Percentiles rank a stretch among this genome's conserved stretches.
phyloP scores from a whole-genome alignment of 345 rosid genomes.

The Salix viminalis region DNA sequence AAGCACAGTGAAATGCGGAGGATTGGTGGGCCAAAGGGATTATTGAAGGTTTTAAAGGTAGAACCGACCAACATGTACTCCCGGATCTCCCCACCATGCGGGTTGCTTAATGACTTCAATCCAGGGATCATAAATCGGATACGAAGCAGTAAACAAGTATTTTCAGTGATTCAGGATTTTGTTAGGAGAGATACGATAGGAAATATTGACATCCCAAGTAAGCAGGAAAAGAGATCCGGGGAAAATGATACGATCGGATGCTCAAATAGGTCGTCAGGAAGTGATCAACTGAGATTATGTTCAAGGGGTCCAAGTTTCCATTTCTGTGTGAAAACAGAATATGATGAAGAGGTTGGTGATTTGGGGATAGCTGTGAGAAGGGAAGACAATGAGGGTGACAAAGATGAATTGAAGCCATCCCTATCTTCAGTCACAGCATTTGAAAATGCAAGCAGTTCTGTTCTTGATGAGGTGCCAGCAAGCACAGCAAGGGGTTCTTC shows the following conservation, averaged over 20 bases:
- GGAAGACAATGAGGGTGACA: background rate
- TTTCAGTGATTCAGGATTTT: background rate
- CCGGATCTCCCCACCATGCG: conserved; percentile 3
- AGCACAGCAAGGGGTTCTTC: background rate
- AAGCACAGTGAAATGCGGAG: background rate
- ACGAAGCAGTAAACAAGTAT: conserved; percentile 10
- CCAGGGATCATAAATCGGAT: conserved; percentile 16
- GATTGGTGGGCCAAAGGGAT: background rate
- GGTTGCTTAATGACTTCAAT: conserved; percentile 13
- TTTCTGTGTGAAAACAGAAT: background rate
- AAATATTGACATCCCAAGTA: background rate
- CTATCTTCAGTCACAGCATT: background rate
- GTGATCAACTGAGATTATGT: background rate
- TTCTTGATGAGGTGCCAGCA: background rate
- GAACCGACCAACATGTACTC: background rate
- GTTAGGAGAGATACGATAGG: background rate
- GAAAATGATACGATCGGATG: background rate
- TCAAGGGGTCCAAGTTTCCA: background rate
- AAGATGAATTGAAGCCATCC: background rate
- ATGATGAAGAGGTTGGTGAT: background rate
- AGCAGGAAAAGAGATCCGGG: background rate
- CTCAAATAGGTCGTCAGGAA: background rate
- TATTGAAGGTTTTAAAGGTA: background rate
- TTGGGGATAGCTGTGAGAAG: background rate
- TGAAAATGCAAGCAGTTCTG: background rate